Conservation (phyloP, 306 rosid species). For the Quercus robur region DNA sequence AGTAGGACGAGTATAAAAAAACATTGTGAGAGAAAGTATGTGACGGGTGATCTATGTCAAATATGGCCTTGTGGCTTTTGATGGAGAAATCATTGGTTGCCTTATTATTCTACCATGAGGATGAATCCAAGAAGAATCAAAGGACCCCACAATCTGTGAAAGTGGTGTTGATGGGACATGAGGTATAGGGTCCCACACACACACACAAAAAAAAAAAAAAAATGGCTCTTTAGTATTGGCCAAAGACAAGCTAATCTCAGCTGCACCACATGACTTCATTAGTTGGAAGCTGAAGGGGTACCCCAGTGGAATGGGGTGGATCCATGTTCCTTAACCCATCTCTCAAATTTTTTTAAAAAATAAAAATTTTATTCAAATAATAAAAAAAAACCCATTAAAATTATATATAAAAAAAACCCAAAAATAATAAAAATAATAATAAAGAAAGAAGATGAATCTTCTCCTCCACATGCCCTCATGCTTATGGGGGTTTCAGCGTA, state of each 20-base stretch:
- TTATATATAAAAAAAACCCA: not conserved
- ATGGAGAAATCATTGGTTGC: slow-evolving; percentile 29
- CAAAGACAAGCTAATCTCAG: slow-evolving; percentile 52
- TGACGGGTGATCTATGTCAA: slow-evolving; percentile 11
- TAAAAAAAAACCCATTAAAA: not conserved
- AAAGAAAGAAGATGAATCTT: slow-evolving; percentile 41
- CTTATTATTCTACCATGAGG: slow-evolving; percentile 1
- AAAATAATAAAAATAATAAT: not conserved
- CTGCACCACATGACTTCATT: slow-evolving; percentile 61
- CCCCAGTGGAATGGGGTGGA: slow-evolving; percentile 60
- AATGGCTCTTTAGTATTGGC: slow-evolving; percentile 23
- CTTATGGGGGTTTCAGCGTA: slow-evolving; percentile 42
- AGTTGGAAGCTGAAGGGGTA: slow-evolving; percentile 47
- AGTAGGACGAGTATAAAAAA: no score
- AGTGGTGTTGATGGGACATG: slow-evolving; percentile 41
- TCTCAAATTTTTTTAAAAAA: not conserved
- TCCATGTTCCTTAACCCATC: slow-evolving; percentile 38
- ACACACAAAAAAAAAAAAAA: not conserved
- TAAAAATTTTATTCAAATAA: not conserved
- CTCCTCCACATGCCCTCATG: slow-evolving; percentile 53
- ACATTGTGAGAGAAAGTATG: not conserved
- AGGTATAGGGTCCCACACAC: slow-evolving; percentile 22
- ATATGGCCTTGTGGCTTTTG: not conserved
- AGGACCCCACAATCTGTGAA: slow-evolving; percentile 28
- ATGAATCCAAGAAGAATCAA: slow-evolving; percentile 1